Base-by-base conservation (phyloP, 164 flowering plant genomes). In the Pachysandra terminalis region DNA sequence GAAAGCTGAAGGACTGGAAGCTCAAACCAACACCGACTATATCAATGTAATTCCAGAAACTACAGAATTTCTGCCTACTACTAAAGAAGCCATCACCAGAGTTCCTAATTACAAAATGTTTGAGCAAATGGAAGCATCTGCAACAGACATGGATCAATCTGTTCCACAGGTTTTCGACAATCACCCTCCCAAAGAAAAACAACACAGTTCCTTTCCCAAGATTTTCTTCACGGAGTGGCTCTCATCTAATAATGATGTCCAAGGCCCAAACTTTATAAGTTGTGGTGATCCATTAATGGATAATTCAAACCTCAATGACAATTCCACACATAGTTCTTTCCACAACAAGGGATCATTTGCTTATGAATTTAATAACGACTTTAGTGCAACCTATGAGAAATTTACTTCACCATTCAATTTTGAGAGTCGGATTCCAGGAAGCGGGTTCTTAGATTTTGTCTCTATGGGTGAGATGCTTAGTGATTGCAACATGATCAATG, bases 141-240 rank as follows among this genome's bases (percentile, higher is more conserved):
- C 67, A 19, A 40, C 64, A 0, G 76, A 72, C 41, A 35, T 65
- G 7, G 63, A 74, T n/a, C 78, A 70, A 28, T 63, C 73, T 5
- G 49, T 64, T 23, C 61, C 70, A 21, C 63, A 52, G 17, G 10
- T 27, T 17, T 61, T 49, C 10, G 66, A 54, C 56, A 51, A 51
- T 21, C n/a, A 64, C 49, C 28, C 51, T 10, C 68, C 67, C 21
- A 63, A n/a, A 35, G 70, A 70, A 21, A 41, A 73, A 35, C 17
- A 35, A 15, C 66, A 23, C 27, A 66, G 70, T 68, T 41, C 67
- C 58, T 72, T 83, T 37, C 97, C 97, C 0, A 90, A 81, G 80
- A 69, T 88, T 8, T 60, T 89, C 9, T 91, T 91, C 59, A 72
- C 97, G 0, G 97, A 89, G 61, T 91, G 97, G 97, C 76, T 89